These are phyloP conservation scores for Vigna trinervia DNA, from an alignment of 306 rosid genomes.

Conservation along the genomic window DNA sequence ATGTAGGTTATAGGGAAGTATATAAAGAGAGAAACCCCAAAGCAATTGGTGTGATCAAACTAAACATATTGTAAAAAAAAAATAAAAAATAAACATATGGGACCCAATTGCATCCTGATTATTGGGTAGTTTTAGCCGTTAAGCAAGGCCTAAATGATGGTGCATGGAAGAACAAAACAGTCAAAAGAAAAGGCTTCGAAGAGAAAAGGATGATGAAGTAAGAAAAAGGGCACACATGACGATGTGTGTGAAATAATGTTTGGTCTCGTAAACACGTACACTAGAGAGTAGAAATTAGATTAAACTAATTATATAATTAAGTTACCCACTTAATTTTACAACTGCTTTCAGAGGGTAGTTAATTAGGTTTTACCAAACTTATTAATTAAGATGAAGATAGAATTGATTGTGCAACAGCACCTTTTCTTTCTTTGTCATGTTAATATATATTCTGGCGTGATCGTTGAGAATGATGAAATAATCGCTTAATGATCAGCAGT, in stretches of 20 bases:
- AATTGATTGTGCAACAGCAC: conserved; percentile 30
- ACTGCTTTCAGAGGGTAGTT: conserved; percentile 42
- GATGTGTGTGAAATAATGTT: not conserved
- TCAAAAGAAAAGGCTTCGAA: not conserved
- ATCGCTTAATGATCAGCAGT: not conserved
- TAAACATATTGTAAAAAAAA: conserved; percentile 48
- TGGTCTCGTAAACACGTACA: not conserved
- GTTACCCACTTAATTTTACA: conserved; percentile 1
- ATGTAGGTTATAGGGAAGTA: conserved; percentile 31
- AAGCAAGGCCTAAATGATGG: conserved; percentile 63
- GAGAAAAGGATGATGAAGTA: not conserved
- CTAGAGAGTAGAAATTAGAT: conserved; percentile 2
- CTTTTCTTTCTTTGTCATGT: conserved; percentile 3
- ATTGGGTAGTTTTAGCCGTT: conserved; percentile 79
- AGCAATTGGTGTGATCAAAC: conserved; percentile 63
- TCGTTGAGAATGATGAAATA: not conserved
- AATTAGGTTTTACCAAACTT: conserved; percentile 49
- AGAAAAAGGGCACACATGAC: not conserved
- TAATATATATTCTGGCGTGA: conserved; percentile 26
- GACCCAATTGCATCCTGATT: conserved; percentile 61
- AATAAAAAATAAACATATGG: conserved; percentile 46
- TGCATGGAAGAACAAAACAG: conserved; percentile 10
- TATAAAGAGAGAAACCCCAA: conserved; percentile 66
- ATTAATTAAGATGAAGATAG: conserved; percentile 35
- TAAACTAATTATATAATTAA: not conserved